These are phyloP conservation scores for Nepenthes alata DNA, from an alignment of 179 eudicot genomes.

Conservation along the genomic window DNA sequence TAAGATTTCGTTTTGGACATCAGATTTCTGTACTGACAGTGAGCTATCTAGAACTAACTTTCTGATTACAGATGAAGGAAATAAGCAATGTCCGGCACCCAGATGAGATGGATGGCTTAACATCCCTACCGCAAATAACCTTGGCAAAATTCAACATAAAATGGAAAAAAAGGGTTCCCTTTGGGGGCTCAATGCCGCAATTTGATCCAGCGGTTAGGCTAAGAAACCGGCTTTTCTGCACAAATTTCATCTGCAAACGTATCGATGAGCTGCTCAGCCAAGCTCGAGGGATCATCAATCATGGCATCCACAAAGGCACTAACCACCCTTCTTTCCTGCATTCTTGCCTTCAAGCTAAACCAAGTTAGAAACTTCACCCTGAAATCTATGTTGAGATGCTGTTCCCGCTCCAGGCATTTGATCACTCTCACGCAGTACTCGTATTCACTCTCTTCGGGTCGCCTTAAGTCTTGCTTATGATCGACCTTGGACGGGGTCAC, in stretches of 20 bases:
- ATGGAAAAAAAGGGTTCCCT: too few species aligned
- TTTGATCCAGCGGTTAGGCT: background rate
- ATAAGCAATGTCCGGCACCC: too few species aligned
- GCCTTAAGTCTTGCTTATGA: conserved; percentile 16
- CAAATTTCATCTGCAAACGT: conserved; percentile 47
- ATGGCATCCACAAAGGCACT: conserved; percentile 45
- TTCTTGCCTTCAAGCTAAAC: conserved; percentile 61
- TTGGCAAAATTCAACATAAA: too few species aligned
- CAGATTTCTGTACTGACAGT: too few species aligned
- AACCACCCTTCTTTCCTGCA: conserved; percentile 42
- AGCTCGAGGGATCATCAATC: conserved; percentile 43
- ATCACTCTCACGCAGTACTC: conserved; percentile 47
- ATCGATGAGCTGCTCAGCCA: conserved; percentile 58
- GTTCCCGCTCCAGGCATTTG: conserved; percentile 39
- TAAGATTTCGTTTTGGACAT: too few species aligned
- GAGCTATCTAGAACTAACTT: too few species aligned
- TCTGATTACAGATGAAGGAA: too few species aligned
- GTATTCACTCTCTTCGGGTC: conserved; percentile 22
- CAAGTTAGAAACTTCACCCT: conserved; percentile 61
- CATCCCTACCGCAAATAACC: too few species aligned
- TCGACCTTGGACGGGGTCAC: conserved; percentile 36
- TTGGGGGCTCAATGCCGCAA: background rate
- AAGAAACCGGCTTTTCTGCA: conserved; percentile 12
- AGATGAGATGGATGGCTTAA: too few species aligned
- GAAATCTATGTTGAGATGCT: conserved; percentile 37